Conservation (phyloP, 257 asterid genomes). For the Perilla frutescens region DNA sequence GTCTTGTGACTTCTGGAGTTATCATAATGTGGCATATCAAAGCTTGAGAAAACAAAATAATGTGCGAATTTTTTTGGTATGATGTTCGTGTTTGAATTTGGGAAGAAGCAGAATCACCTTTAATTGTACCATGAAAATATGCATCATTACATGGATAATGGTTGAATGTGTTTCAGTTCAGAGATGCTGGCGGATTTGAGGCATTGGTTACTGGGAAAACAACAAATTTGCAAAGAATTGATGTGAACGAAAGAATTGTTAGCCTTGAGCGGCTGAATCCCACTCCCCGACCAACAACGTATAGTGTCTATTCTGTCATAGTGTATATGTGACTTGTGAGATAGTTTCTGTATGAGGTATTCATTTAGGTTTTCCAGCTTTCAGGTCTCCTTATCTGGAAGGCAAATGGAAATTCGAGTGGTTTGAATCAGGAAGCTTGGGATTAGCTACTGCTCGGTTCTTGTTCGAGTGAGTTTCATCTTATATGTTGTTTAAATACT, state of each 20-base stretch:
- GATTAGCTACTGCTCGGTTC: constrained; percentile 58
- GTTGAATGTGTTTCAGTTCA: constrained; percentile 51
- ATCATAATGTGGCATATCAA: background rate
- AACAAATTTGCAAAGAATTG: constrained; percentile 66
- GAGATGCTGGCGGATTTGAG: constrained; percentile 81
- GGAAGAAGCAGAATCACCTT: background rate
- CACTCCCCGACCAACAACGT: constrained; percentile 93
- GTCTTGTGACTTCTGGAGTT: background rate
- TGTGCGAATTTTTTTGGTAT: too few relatives aligned
- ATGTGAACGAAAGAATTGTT: constrained; percentile 79
- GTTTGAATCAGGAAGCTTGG: constrained; percentile 78
- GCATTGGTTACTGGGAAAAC: constrained; percentile 67
- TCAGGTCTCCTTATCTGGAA: constrained; percentile 70
- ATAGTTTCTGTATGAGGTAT: constrained; percentile 24
- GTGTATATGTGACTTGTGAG: constrained; percentile 34
- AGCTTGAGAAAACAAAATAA: background rate
- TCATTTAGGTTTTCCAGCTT: constrained; percentile 40
- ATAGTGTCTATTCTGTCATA: constrained; percentile 52
- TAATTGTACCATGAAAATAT: background rate
- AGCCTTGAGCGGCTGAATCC: constrained; percentile 88
- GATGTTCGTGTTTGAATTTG: background rate
- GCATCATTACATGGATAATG: background rate
- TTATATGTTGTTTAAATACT: constrained; percentile 6
- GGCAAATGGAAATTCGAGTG: constrained; percentile 76
- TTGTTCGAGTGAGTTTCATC: constrained; percentile 61